Evolutionary conservation across 1,139 yeast genomes (phyloP).

Genomic region (Geotrichum histeridarum): DNA sequence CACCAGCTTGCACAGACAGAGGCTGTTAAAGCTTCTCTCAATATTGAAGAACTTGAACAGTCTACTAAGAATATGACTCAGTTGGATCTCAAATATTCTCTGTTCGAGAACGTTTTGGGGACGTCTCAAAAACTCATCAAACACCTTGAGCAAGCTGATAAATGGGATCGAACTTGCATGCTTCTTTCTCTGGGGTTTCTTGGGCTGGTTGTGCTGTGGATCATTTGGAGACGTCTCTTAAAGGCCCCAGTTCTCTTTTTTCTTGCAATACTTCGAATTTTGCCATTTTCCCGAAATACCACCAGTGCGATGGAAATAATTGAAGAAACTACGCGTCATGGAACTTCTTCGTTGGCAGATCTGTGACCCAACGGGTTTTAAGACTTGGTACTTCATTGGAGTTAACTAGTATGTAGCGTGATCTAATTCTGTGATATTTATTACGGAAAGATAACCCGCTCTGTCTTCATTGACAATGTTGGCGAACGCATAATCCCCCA

Average conservation of each 20-base stretch:
- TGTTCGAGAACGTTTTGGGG: constrained; percentile 51
- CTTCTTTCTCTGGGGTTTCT: constrained; percentile 56
- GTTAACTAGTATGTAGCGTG: too few relatives aligned
- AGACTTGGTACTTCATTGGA: too few relatives aligned
- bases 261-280: constrained; percentile 26
- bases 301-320: background rate
- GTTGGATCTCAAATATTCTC: constrained; percentile 49
- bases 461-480: too few relatives aligned
- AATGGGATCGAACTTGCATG: constrained; percentile 55
- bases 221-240: constrained; percentile 58
- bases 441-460: too few relatives aligned
- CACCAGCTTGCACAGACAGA: constrained; percentile 48
- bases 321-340: background rate
- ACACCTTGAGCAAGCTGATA: constrained; percentile 64
- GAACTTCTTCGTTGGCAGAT: too few relatives aligned
- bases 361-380: too few relatives aligned
- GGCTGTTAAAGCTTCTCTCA: constrained; percentile 53
- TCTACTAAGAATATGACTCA: constrained; percentile 50
- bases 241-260: constrained; percentile 52
- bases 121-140: constrained; percentile 55
- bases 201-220: constrained; percentile 53
- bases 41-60: constrained; percentile 55
- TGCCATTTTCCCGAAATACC: constrained; percentile 4
- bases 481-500: too few relatives aligned
- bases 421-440: too few relatives aligned